Evolutionary conservation across 768 basidiomycete species (phyloP), one percentile per base, ranked within the genome.

Genomic region (Boletus sp.): DNA sequence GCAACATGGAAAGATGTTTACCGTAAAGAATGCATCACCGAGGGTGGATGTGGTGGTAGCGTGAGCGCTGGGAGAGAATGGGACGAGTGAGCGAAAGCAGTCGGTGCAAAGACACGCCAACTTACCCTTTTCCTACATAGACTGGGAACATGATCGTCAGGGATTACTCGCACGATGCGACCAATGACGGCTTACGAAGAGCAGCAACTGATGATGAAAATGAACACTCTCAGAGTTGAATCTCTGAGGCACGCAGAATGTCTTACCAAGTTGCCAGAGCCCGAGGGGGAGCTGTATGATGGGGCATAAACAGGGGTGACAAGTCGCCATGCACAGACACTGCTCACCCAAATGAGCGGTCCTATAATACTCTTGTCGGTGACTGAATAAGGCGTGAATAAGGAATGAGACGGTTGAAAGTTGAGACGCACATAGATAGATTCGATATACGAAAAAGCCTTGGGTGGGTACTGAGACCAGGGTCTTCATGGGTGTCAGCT

Each of bases 271-370:
- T 7, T 55, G 54, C 47, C 18, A 55, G 6, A 49, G 40, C 9
- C 41, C 55, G 7, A 56, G 28, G 7, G 55, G 48, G 30, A 56
- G 42, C 55, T 56, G 10, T 10, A 28, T 35, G 8, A 24, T 35
- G 37, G 3, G 8, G 29, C 12, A 20, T 56, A 5, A 42, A 29
- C 15, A 42, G 33, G 28, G 5, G 2, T 37, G 30, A 40, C n/a
- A 40, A 12, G 5, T 30, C 5, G 7, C 41, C 28, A 17, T 17
- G 6, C 4, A 35, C 5, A 20, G 1, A 30, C 5, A 45, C 20
- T 15, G 7, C 55, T 44, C 9, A 55, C 54, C 54, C 54, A 55
- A n/a, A 55, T 5, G 6, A 55, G 18, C n/a, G 54, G 54, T n/a
- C 41, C 54, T 18, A 55, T 41, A 30, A 50, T 10, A 7, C 6